Conservation (phyloP, 208 protist genomes). For the Trichomonas vaginalis region DNA sequence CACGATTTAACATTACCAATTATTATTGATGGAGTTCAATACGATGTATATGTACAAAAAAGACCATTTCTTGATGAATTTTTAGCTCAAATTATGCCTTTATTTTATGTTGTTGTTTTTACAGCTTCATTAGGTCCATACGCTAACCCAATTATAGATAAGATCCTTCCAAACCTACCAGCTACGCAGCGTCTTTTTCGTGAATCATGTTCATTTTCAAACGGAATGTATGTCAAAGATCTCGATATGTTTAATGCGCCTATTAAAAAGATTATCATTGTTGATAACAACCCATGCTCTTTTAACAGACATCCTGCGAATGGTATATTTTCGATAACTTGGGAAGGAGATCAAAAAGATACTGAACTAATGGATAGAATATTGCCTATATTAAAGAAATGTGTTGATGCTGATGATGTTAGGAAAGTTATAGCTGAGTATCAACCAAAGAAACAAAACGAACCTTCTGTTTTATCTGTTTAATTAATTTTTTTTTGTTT, state of each 20-base stretch:
- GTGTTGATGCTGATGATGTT: background rate
- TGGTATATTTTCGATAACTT: slow-evolving; percentile 23
- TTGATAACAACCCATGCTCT: slow-evolving; percentile 36
- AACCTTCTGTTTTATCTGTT: background rate
- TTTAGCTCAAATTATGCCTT: background rate
- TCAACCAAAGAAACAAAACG: background rate
- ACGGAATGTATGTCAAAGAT: slow-evolving; percentile 36
- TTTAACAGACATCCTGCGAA: slow-evolving; percentile 30
- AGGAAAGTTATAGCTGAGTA: background rate
- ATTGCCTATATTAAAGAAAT: background rate
- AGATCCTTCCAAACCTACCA: background rate
- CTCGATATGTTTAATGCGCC: slow-evolving; percentile 21
- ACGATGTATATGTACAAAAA: slow-evolving; percentile 27
- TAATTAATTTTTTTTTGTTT: background rate
- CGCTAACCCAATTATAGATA: background rate
- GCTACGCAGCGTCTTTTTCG: slow-evolving; percentile 19
- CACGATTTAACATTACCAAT: slow-evolving; percentile 25
- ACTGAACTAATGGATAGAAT: background rate
- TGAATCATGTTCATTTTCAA: slow-evolving; percentile 25
- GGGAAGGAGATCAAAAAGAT: slow-evolving; percentile 22
- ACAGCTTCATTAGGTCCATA: slow-evolving; percentile 29
- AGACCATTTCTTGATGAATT: slow-evolving; percentile 33
- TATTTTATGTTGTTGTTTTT: slow-evolving; percentile 37
- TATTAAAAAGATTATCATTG: slow-evolving; percentile 25
- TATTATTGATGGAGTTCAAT: background rate